Conservation (phyloP, 225 moss, liverwort and hornwort species). For the Lunularia cruciata region DNA sequence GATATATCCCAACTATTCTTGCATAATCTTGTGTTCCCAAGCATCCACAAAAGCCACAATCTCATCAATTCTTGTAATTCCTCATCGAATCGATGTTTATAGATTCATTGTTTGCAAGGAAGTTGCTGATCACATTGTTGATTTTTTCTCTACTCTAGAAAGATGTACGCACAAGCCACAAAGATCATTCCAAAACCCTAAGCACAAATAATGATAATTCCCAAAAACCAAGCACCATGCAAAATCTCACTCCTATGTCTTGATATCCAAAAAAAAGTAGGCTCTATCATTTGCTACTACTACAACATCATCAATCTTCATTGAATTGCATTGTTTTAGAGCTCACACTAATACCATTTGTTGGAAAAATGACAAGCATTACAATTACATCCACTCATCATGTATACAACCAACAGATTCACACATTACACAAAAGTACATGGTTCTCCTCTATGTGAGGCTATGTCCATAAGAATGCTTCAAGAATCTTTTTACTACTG, state of each 20-base stretch:
- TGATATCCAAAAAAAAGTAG: slow-evolving; percentile 1
- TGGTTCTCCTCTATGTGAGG: no score
- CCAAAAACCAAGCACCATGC: neutral
- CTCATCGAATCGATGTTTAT: neutral
- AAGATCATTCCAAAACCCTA: slow-evolving; percentile 3
- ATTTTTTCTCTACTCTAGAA: neutral
- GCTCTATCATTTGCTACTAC: neutral
- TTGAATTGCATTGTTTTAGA: slow-evolving; percentile 2
- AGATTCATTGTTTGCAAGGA: neutral
- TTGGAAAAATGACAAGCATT: no score
- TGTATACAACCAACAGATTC: no score
- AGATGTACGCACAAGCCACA: neutral
- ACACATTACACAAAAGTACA: no score
- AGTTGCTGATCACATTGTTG: neutral
- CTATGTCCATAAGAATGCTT: no score
- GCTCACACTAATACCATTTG: no score
- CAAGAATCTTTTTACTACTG: no score
- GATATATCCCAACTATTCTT: neutral
- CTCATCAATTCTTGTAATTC: neutral
- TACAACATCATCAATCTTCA: neutral
- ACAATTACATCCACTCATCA: no score
- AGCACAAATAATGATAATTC: neutral
- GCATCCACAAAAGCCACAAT: neutral
- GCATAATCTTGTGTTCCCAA: neutral
- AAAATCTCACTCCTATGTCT: slow-evolving; percentile 7